Base-by-base conservation (phyloP, 108 stramenopile genomes). In the Cyclostephanos invisitatus region DNA sequence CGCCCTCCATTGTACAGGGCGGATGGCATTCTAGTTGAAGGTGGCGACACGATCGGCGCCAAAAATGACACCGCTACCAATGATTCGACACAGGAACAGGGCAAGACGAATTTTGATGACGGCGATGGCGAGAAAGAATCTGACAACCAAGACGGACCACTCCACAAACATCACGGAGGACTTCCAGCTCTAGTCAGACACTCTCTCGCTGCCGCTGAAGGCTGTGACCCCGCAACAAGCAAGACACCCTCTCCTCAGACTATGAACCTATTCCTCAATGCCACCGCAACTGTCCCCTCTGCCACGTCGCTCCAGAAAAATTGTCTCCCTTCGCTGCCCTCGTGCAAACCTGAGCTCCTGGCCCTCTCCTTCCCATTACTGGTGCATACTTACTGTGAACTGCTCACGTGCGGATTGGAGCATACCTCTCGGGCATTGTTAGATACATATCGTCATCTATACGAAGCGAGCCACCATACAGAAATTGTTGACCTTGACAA, bases 311-410 rank as follows among this genome's bases (percentile, higher is more conserved):
- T 54, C 64, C 42, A 36, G 9, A 38, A 42, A 24, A 24, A 77
- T 56, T 47, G 27, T 27, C 62, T 78, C n/a, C 38, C 74, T 10
- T 37, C 73, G 17, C 89, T 91, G 7, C 88, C 90, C 20, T 91
- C 89, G 15, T 71, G 73, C 48, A 95, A 93, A 64, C 87, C 90
- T 37, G 94, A 95, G 74, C 81, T 95, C 11, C 74, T 95, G 37
- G 60, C 90, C n/a, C 88, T 95, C 21, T 81, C 89, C 47, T 95
- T 95, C 83, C 85, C 94, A 47, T 72, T 92, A 50, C 72, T 92
- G 77, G 91, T 92, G 10, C 91, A 95, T 53, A 91, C 94, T 38
- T 92, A 95, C 73, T 91, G 91, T 58, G 90, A 95, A 64, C 73
- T 95, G 57, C 75, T 93, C 28, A 86, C 92, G 59, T 86, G 85